Evolutionary conservation across 768 basidiomycete genomes (phyloP).

Genomic region (Agaricus sinodeliciosus): DNA sequence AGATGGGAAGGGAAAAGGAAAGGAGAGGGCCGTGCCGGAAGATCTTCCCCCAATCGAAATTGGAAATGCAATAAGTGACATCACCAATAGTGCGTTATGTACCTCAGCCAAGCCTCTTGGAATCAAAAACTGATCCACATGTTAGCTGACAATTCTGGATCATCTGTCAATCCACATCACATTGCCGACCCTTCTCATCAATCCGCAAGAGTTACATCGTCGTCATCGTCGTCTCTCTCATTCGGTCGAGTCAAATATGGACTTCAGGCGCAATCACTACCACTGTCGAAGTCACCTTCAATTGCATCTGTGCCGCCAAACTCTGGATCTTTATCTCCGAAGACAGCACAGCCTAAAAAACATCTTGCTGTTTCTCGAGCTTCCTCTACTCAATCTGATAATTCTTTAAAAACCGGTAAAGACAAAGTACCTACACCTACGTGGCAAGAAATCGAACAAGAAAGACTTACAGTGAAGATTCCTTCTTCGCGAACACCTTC

Average conservation of each 20-base stretch:
- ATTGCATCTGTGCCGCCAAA: neutral
- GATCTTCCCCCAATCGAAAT: conserved; percentile 10
- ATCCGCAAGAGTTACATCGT: neutral
- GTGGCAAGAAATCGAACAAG: conserved; percentile 19
- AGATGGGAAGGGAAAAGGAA: conserved; percentile 24
- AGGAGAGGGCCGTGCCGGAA: conserved; percentile 18
- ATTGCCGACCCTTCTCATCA: conserved; percentile 10
- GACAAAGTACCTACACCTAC: conserved; percentile 7
- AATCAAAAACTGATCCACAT: neutral
- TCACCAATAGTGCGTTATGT: conserved; percentile 36
- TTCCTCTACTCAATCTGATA: neutral
- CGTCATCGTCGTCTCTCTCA: conserved; percentile 6
- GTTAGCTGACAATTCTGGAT: conserved; percentile 8
- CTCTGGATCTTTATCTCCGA: conserved; percentile 9
- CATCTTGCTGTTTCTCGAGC: neutral
- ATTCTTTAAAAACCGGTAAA: neutral
- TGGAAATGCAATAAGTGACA: conserved; percentile 31
- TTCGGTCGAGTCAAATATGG: neutral
- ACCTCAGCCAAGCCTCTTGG: neutral
- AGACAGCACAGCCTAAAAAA: neutral
- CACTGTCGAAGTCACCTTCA: neutral
- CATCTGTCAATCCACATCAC: neutral
- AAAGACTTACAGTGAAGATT: conserved; percentile 26
- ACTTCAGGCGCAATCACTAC: neutral
- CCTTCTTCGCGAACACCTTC: conserved; percentile 57